These are phyloP conservation scores for Yamadazyma sp. DNA, from an alignment of 805 yeast genomes.

Conservation along the genomic window DNA sequence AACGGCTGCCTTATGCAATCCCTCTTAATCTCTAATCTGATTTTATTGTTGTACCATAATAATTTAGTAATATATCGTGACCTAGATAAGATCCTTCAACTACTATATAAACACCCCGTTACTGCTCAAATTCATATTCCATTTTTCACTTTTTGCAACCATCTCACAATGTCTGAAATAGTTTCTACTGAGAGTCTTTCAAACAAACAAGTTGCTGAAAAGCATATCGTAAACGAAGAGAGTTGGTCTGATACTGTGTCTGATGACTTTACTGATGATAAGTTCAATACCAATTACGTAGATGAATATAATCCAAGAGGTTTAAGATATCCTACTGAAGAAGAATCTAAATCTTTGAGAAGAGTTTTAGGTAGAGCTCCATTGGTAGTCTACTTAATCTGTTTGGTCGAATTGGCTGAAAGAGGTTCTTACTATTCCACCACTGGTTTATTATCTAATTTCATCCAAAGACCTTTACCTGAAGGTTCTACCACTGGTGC, in stretches of 20 bases:
- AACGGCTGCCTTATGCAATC: too few species aligned
- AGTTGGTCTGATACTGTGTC: slow-evolving; percentile 9
- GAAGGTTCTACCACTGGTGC: slow-evolving; percentile 46
- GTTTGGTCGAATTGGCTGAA: slow-evolving; percentile 50
- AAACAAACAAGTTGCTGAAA: too few species aligned
- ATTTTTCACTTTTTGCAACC: too few species aligned
- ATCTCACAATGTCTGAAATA: too few species aligned
- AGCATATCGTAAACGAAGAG: slow-evolving; percentile 10
- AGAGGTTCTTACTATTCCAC: slow-evolving; percentile 54
- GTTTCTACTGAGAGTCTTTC: too few species aligned
- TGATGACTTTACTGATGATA: slow-evolving; percentile 20
- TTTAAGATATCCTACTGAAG: slow-evolving; percentile 30
- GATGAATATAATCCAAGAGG: slow-evolving; percentile 37
- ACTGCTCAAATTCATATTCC: too few species aligned
- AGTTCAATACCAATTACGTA: slow-evolving; percentile 18
- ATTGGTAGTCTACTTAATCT: slow-evolving; percentile 48
- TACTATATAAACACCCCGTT: too few species aligned
- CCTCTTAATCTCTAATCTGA: too few species aligned
- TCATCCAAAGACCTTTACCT: slow-evolving; percentile 50
- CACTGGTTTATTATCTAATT: slow-evolving; percentile 43
- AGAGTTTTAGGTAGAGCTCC: slow-evolving; percentile 47
- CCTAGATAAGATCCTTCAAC: too few species aligned
- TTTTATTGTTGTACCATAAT: too few species aligned
- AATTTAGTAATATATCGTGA: too few species aligned
- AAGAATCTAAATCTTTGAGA: slow-evolving; percentile 24